Conservation (phyloP, 2,329 filamentous ascomycete species). For the Dissoconium aciculare region DNA sequence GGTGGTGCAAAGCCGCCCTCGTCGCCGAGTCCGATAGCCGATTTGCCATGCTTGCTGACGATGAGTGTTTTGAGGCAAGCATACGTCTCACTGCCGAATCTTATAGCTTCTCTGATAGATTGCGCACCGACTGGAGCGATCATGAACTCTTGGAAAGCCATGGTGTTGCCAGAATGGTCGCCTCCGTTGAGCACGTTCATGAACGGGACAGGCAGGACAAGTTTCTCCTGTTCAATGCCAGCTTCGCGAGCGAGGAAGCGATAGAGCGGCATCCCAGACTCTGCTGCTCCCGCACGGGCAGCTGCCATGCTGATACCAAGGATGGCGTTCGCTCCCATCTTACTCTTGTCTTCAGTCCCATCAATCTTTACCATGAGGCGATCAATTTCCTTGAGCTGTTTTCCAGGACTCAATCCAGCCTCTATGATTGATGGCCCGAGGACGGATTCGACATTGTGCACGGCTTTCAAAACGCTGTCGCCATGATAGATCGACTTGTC, state of each 20-base stretch:
- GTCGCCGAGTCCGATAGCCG: constrained; percentile 15
- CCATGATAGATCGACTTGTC: constrained; percentile 45
- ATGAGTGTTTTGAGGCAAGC: constrained; percentile 12
- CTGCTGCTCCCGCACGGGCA: constrained; percentile 77
- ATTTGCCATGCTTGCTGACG: constrained; percentile 9
- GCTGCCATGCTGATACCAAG: constrained; percentile 71
- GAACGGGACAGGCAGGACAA: constrained; percentile 79
- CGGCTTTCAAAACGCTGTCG: constrained; percentile 57
- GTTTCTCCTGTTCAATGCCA: constrained; percentile 71
- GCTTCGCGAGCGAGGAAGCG: constrained; percentile 76
- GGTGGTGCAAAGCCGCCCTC: constrained; percentile 18
- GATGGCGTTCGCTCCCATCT: constrained; percentile 78
- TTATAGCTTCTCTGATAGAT: constrained; percentile 9
- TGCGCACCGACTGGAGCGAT: constrained; percentile 47
- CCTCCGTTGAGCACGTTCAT: constrained; percentile 82
- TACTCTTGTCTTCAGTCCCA: constrained; percentile 72
- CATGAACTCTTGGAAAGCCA: constrained; percentile 95
- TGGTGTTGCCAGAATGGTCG: constrained; percentile 13
- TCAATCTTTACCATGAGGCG: constrained; percentile 75
- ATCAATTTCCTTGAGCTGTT: constrained; percentile 59
- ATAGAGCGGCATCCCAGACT: constrained; percentile 77
- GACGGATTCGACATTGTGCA: constrained; percentile 68
- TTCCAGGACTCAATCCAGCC: constrained; percentile 6
- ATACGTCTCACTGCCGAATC: constrained; percentile 14
- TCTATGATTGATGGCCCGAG: constrained; percentile 50